Evolutionary conservation across 179 eudicot species (phyloP), one percentile per base, ranked within the genome.

Genomic region (Drosera spatulata): DNA sequence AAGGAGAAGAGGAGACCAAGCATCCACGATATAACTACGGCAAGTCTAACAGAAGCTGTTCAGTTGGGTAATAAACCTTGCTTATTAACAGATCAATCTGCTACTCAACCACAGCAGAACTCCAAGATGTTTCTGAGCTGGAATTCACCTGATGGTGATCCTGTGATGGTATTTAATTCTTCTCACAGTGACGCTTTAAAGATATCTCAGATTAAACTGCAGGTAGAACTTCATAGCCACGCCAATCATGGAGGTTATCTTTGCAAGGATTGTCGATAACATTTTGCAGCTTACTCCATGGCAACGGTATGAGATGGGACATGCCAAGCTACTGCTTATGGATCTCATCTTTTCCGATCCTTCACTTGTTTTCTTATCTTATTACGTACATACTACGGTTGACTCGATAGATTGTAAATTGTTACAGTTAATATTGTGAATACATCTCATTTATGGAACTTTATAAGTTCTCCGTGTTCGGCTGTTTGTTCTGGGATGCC

Each of bases 1-100:
- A 86, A 86, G 62, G 94, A 83, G 55, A 86, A 81, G 71, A 73
- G 86, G 53, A 61, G 94, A 52, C 81, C 94, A 7, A 86, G 94
- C 80, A 86, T 86, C 64, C 94, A 86, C 37, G 88, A 86, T 58
- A 86, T 86, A 45, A 86, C 88, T 0, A 83, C 85, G 2, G 73
- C 75, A 46, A 75, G 73, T 68, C 62, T 77, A 39, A 57, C 68
- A 4, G 66, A 65, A 41, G 7, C 57, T 14, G 33, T 58, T 9
- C 48, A 46, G 8, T 4, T 39, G 0, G 61, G 61, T 38, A 69
- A 64, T 37, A 72, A 77, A 46, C 72, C 77, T 3, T 58, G 38
- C 12, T 67, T 63, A 44, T 66, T 62, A 10, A 7, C 69, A 9
- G 71, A 72, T 53, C 66, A 68, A 40, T 15, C 53, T 11, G 47